These are phyloP conservation scores for Microsporum audouinii DNA, from an alignment of 2,329 filamentous ascomycete genomes.

Conservation along the genomic window DNA sequence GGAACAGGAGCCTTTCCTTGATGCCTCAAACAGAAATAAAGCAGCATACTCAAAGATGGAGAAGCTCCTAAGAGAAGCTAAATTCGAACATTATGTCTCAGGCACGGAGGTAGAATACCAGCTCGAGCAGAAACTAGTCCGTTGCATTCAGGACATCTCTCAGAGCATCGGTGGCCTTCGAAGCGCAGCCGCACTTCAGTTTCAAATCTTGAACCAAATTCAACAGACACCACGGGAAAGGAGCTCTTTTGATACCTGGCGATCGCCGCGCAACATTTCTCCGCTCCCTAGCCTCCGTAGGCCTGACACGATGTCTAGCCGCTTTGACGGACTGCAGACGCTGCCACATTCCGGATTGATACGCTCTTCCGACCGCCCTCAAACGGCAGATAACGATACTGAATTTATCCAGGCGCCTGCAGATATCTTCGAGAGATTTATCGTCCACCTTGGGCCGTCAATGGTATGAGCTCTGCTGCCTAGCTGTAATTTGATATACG, in stretches of 20 bases:
- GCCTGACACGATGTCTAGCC: background rate
- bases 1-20: conserved; percentile 52
- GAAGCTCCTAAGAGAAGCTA: conserved; percentile 71
- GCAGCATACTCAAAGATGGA: conserved; percentile 58
- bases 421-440: conserved; percentile 87
- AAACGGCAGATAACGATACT: background rate
- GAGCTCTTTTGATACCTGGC: background rate
- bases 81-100: conserved; percentile 73
- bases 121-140: conserved; percentile 66
- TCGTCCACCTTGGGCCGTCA: conserved; percentile 74
- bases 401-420: conserved; percentile 40
- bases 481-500: background rate
- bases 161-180: conserved; percentile 84
- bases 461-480: conserved; percentile 44
- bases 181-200: conserved; percentile 82
- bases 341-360: conserved; percentile 7
- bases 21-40: conserved; percentile 53
- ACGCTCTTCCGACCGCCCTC: background rate
- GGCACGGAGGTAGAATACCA: conserved; percentile 69
- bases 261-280: conserved; percentile 9
- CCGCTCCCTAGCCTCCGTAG: background rate
- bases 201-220: conserved; percentile 63
- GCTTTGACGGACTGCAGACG: background rate
- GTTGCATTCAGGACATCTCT: conserved; percentile 71
- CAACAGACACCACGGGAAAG: conserved; percentile 9